phyloP scores from a whole-genome alignment of 2,329 filamentous ascomycete species.

The Pseudofabraea citricarpa region DNA sequence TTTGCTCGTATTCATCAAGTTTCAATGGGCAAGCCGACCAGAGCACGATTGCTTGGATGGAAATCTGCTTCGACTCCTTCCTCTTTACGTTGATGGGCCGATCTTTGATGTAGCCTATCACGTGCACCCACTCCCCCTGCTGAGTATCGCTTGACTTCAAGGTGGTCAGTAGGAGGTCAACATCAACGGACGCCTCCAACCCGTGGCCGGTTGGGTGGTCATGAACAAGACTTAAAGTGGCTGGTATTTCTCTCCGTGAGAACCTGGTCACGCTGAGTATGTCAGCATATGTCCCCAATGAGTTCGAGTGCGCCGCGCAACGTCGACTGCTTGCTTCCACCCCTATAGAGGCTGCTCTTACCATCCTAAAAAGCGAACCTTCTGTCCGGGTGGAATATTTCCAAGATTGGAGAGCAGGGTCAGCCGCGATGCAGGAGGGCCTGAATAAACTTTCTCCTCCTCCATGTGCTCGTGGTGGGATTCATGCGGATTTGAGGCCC shows the following conservation, averaged over 20 bases:
- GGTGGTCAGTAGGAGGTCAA: conserved; percentile 64
- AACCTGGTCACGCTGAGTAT: conserved; percentile 53
- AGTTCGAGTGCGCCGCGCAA: background rate
- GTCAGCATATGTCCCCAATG: too few relatives aligned
- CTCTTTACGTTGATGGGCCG: conserved; percentile 5
- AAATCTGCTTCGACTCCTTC: conserved; percentile 29
- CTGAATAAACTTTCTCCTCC: conserved; percentile 20
- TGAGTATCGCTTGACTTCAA: conserved; percentile 59
- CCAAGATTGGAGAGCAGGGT: conserved; percentile 23
- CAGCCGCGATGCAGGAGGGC: conserved; percentile 22
- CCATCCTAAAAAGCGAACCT: conserved; percentile 92
- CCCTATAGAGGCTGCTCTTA: conserved; percentile 40
- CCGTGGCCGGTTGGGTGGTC: conserved; percentile 46
- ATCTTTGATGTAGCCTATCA: conserved; percentile 70
- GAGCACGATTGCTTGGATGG: conserved; percentile 69
- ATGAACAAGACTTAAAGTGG: conserved; percentile 64
- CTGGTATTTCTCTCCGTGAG: conserved; percentile 41
- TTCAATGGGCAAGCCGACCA: conserved; percentile 74
- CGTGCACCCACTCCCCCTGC: conserved; percentile 82
- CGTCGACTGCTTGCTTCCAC: background rate
- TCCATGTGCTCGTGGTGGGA: too few relatives aligned
- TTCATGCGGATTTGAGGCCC: too few relatives aligned
- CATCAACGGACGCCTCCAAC: conserved; percentile 58
- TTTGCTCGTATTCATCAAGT: conserved; percentile 63
- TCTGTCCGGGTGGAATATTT: conserved; percentile 40